Evolutionary conservation across 2,329 filamentous ascomycete genomes (phyloP), one percentile per base, ranked within the genome.

Genomic region (Diaporthe destruens): DNA sequence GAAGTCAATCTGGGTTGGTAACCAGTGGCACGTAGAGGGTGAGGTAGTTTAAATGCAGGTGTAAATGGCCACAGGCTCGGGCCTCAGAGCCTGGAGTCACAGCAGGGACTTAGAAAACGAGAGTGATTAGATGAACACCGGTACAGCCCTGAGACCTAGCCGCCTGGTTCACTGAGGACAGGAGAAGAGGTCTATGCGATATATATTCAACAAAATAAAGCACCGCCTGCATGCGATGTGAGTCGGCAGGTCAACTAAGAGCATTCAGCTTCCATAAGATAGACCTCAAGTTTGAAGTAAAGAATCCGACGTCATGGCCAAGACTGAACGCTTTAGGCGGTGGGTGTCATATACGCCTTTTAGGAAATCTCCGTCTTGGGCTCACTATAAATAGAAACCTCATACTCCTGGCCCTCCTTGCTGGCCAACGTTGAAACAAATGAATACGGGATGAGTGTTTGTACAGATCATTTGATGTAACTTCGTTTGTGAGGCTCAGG

Each of bases 311-410:
- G 57, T 63, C 57, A 63, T 47, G 57, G 39, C 57, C 39, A 63
- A 63, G 57, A 6, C 34, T 32, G 57, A 14, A 6, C 2, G 39
- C 18, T 14, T n/a, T 32, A 32, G 2, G 11, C 20, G 25, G 2
- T 47, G 8, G 8, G 6, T 47, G 39, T 32, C 47, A 47, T 63
- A 32, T 16, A n/a, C 6, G 12, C 39, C 57, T 12, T 47, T 63
- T 44, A 14, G 39, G 23, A 63, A 47, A 8, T 32, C 57, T 6
- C 57, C 57, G 25, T 34, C 29, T 25, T 63, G 39, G 25, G 39
- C 39, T 25, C 16, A 32, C 39, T 32, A 63, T 63, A 63, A 63
- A 39, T 47, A 63, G 56, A 63, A 63, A 47, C 25, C 2, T 11
- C 4, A 2, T 32, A 18, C 44, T 47, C 25, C 18, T 44, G 18